Base-by-base conservation (phyloP, 2,329 filamentous ascomycete genomes). In the Colletotrichum nymphaeae region DNA sequence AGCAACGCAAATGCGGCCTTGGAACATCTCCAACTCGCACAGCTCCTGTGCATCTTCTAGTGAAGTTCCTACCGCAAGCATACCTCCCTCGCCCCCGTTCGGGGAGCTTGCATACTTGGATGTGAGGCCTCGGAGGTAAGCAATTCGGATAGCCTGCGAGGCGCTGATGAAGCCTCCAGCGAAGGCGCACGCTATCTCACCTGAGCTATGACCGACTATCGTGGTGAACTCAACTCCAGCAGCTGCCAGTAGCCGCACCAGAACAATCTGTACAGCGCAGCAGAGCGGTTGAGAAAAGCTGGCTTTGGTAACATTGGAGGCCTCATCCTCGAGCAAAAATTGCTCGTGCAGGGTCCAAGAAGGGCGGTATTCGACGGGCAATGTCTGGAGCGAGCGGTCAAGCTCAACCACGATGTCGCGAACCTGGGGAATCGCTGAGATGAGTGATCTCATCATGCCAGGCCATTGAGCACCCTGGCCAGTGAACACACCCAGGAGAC, bases 131-230 rank as follows among this genome's bases (percentile, higher is more conserved):
- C 77, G 73, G 56, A 74, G 75, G 73, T 76, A 78, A 62, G 74
- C 75, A 7, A 80, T 75, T 0, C 74, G 58, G 14, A 81, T 78
- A 4, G 80, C 79, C 26, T 80, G 77, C 1, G 53, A 64, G 9
- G 46, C 19, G 28, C 55, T 66, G 5, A 90, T 67, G 28, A 83
- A 78, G 0, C 86, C 86, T 0, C 85, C 83, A 0, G 87, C 86
- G 75, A 88, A 89, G 0, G 85, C 87, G 0, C 86, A 86, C 0
- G 78, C 86, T 19, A 88, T 88, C 74, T 89, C 87, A 1, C 87
- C 87, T 1, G 84, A 86, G 0, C 86, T 87, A 75, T 88, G 87
- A 3, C 87, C 86, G 2, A 87, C 81, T 0, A 86, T 83, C 1
- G 79, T 80, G 2, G 70, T 42, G 7, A 84, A 81, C 0, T 67